Conservation (phyloP, 176 grass and related monocot species). For the Leersia perrieri region DNA sequence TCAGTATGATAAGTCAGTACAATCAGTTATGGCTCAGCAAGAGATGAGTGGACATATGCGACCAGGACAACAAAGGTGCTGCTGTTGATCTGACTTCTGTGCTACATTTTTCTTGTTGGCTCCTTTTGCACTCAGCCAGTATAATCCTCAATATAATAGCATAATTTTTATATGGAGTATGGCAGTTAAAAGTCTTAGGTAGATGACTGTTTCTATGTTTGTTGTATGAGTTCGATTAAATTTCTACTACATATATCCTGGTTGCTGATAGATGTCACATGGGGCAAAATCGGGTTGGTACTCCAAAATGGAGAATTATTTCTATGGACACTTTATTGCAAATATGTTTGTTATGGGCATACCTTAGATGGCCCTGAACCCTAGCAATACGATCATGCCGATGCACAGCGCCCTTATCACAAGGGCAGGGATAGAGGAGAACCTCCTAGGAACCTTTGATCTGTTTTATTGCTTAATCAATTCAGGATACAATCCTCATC, state of each 20-base stretch:
- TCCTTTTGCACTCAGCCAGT: not conserved
- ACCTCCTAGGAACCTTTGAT: no score
- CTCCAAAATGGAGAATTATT: not conserved
- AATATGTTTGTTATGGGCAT: no score
- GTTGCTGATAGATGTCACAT: not conserved
- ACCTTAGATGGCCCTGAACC: no score
- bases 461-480: no score
- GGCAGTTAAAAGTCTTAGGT: not conserved
- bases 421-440: no score
- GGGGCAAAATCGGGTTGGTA: not conserved
- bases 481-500: no score
- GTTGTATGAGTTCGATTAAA: not conserved
- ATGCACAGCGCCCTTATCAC: no score
- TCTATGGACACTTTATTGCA: not conserved
- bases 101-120: not conserved
- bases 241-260: slow-evolving; percentile 12
- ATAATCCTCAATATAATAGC: slow-evolving; percentile 12
- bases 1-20: slow-evolving; percentile 4
- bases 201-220: slow-evolving; percentile 2
- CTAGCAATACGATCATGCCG: no score
- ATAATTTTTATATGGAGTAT: slow-evolving; percentile 1
- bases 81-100: slow-evolving; percentile 14
- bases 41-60: slow-evolving; percentile 9
- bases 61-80: not conserved
- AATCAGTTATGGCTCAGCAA: slow-evolving; percentile 18